These are phyloP conservation scores for Fonsecaea monophora DNA, from an alignment of 2,329 filamentous ascomycete genomes.

Conservation along the genomic window DNA sequence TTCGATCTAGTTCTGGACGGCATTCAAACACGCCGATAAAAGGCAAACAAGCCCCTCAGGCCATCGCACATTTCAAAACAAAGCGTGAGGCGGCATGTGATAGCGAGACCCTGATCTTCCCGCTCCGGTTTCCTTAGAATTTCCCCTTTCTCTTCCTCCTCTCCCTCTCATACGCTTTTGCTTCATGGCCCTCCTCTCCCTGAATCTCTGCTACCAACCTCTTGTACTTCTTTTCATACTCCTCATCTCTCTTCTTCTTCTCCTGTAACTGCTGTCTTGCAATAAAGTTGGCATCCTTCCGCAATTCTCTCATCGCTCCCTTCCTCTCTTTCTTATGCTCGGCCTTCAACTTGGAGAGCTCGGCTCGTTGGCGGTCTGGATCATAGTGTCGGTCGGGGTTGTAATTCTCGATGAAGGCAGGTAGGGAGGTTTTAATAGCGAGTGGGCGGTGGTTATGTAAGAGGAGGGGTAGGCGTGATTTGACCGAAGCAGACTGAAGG, in stretches of 20 bases:
- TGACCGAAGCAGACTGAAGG: constrained; percentile 65
- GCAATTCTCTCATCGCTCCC: constrained; percentile 88
- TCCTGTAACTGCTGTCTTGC: constrained; percentile 85
- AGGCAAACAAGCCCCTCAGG: not conserved
- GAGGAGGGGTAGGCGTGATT: constrained; percentile 75
- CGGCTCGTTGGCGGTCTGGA: constrained; percentile 85
- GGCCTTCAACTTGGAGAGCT: constrained; percentile 80
- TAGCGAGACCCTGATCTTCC: not conserved
- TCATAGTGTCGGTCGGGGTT: constrained; percentile 98
- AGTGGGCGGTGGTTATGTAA: constrained; percentile 89
- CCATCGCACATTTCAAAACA: not conserved
- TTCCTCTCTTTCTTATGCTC: constrained; percentile 97
- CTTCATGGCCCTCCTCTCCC: constrained; percentile 84
- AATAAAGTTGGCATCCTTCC: constrained; percentile 95
- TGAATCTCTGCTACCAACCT: constrained; percentile 93
- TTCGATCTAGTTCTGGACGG: not conserved
- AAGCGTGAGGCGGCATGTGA: not conserved
- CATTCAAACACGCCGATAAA: not conserved
- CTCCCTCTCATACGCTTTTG: constrained; percentile 88
- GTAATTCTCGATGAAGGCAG: constrained; percentile 95
- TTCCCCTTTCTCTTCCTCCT: constrained; percentile 75
- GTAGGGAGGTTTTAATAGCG: constrained; percentile 84
- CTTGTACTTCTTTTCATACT: constrained; percentile 97
- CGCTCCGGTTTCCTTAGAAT: constrained; percentile 46
- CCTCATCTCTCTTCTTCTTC: constrained; percentile 91